Percentiles rank a stretch among this genome's conserved stretches.
Evolutionary conservation across 2,329 filamentous ascomycete genomes (phyloP).

Genomic region (Fusarium solani-melongenae): DNA sequence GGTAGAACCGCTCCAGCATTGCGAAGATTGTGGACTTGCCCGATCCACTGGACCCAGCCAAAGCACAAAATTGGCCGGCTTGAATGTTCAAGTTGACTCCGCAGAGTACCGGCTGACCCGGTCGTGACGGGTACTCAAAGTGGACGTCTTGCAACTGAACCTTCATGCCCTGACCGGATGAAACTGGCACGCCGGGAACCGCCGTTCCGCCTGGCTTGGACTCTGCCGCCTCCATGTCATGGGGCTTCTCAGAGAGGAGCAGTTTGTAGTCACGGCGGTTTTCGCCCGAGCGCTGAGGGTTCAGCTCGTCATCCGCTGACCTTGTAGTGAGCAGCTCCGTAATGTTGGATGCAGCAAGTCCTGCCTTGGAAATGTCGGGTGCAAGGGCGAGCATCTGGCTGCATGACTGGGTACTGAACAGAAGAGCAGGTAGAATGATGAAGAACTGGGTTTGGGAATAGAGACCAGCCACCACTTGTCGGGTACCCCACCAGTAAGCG

Average conservation of each 20-base stretch:
- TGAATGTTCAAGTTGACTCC: slow-evolving; percentile 65
- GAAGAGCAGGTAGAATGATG: slow-evolving; percentile 75
- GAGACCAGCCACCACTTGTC: slow-evolving; percentile 71
- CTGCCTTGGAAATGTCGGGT: slow-evolving; percentile 62
- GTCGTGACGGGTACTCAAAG: slow-evolving; percentile 74
- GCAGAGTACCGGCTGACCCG: slow-evolving; percentile 63
- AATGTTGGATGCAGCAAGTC: slow-evolving; percentile 58
- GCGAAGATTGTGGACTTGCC: slow-evolving; percentile 72
- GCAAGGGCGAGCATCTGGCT: slow-evolving; percentile 79
- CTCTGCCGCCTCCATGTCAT: slow-evolving; percentile 30
- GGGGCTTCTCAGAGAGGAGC: slow-evolving; percentile 36
- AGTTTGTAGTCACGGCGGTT: slow-evolving; percentile 53
- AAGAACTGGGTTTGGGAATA: slow-evolving; percentile 75
- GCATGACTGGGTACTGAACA: slow-evolving; percentile 77
- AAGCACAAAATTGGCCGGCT: slow-evolving; percentile 67
- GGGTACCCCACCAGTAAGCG: slow-evolving; percentile 82
- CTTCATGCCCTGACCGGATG: slow-evolving; percentile 44
- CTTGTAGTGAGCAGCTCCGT: not conserved
- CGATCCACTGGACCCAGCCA: slow-evolving; percentile 66
- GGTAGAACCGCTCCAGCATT: slow-evolving; percentile 61
- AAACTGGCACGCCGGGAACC: not conserved
- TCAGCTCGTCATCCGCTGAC: not conserved
- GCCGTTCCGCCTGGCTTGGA: not conserved
- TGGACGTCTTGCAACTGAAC: slow-evolving; percentile 66
- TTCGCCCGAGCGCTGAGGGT: slow-evolving; percentile 47